Percentiles rank a stretch among this genome's conserved stretches.
Conservation (phyloP, 2,329 filamentous ascomycete species). For the Ascochyta lentis region DNA sequence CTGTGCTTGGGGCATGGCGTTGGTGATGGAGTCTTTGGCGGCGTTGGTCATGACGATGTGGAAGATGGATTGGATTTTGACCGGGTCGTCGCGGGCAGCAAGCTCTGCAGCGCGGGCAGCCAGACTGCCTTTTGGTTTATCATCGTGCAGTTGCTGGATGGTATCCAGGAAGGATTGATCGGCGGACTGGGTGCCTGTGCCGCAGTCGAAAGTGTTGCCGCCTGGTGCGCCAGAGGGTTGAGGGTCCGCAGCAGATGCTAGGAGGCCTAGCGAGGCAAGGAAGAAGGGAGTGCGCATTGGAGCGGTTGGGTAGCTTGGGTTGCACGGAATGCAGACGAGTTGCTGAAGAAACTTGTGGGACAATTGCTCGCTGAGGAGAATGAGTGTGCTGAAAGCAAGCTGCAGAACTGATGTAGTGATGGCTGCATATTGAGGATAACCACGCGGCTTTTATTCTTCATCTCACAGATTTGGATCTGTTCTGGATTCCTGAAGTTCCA, state of each 20-base stretch:
- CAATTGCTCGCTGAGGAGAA: conserved; percentile 17
- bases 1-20: conserved; percentile 50
- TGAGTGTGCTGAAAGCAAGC: conserved; percentile 21
- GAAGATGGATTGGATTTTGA: conserved; percentile 53
- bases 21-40: conserved; percentile 49
- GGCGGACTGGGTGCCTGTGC: conserved; percentile 48
- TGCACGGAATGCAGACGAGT: conserved; percentile 29
- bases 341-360: conserved; percentile 18
- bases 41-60: conserved; percentile 52
- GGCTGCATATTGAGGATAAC: conserved; percentile 19
- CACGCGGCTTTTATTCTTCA: conserved; percentile 38
- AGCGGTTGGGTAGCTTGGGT: conserved; percentile 18
- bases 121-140: conserved; percentile 29
- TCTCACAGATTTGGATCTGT: conserved; percentile 21
- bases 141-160: conserved; percentile 43
- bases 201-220: conserved; percentile 53
- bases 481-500: conserved; percentile 44
- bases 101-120: conserved; percentile 38
- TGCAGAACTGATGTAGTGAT: conserved; percentile 14
- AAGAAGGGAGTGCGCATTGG: conserved; percentile 37
- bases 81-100: conserved; percentile 34
- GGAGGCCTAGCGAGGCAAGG: conserved; percentile 43
- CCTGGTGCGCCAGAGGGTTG: conserved; percentile 18
- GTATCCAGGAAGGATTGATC: conserved; percentile 48
- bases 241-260: conserved; percentile 25